Evolutionary conservation across 2,329 filamentous ascomycete species (phyloP).

Genomic region (Apiospora marii): DNA sequence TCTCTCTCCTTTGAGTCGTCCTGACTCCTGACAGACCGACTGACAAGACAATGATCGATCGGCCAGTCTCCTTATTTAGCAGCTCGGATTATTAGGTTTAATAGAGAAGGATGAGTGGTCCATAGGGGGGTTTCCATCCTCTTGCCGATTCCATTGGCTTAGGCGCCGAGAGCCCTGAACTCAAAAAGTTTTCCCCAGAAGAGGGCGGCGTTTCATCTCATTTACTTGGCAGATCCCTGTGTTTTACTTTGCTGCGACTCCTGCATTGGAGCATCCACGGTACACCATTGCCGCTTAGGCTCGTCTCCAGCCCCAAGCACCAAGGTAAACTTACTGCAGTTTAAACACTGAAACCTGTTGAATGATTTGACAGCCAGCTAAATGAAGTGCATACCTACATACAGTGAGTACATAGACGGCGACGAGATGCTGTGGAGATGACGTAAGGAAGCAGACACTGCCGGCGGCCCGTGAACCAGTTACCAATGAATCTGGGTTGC

Average conservation of each 20-base stretch:
- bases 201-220: conserved; percentile 23
- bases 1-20: background rate
- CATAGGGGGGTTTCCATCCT: background rate
- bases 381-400: background rate
- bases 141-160: conserved; percentile 6
- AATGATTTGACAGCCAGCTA: background rate
- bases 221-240: conserved; percentile 21
- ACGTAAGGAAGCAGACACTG: background rate
- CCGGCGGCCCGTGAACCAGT: background rate
- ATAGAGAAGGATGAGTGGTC: background rate
- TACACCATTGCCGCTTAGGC: background rate
- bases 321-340: background rate
- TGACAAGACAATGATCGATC: conserved; percentile 3
- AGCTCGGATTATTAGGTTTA: background rate
- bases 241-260: conserved; percentile 19
- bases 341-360: conserved; percentile 12
- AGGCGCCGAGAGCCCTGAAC: conserved; percentile 12
- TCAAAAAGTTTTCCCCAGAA: conserved; percentile 23
- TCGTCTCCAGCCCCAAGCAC: background rate
- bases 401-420: background rate
- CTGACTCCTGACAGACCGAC: conserved; percentile 2
- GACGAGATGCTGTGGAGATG: conserved; percentile 10
- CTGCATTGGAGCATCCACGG: background rate
- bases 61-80: background rate
- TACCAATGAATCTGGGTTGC: conserved; percentile 12